These are phyloP conservation scores for Leucogyrophana mollusca DNA, from an alignment of 768 basidiomycete species.

Conservation along the genomic window DNA sequence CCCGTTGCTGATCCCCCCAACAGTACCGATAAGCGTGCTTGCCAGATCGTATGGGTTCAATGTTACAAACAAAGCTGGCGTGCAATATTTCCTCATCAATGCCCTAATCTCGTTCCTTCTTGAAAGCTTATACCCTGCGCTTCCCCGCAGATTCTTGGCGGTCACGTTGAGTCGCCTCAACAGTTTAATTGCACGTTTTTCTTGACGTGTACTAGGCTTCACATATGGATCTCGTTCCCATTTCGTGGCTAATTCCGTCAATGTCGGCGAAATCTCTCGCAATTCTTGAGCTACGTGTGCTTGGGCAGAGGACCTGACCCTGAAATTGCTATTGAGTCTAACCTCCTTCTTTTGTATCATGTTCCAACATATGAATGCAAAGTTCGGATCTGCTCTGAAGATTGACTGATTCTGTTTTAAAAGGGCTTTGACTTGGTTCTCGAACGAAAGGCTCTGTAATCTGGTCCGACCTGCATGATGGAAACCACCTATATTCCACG, in stretches of 20 bases:
- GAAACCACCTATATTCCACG: slow-evolving; percentile 3
- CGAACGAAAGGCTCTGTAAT: not conserved
- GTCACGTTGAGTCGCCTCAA: slow-evolving; percentile 21
- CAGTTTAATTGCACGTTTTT: not conserved
- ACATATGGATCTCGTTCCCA: not conserved
- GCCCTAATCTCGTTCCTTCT: slow-evolving; percentile 38
- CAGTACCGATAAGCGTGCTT: slow-evolving; percentile 31
- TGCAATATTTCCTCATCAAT: slow-evolving; percentile 31
- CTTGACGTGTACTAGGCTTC: not conserved
- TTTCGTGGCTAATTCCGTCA: not conserved
- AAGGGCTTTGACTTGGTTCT: not conserved
- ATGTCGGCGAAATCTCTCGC: not conserved
- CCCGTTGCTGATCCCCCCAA: slow-evolving; percentile 2
- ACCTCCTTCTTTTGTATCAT: not conserved
- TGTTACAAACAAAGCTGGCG: slow-evolving; percentile 43
- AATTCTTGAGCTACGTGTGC: not conserved
- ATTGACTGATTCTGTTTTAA: not conserved
- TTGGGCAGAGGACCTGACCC: too few species aligned
- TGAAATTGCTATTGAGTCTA: not conserved
- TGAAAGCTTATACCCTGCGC: slow-evolving; percentile 20
- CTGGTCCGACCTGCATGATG: not conserved
- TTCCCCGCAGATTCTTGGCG: slow-evolving; percentile 20
- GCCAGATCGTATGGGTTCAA: slow-evolving; percentile 43
- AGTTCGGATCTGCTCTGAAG: not conserved
- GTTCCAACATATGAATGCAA: slow-evolving; percentile 2